These are phyloP conservation scores for Friedmanniomyces simplex DNA, from an alignment of 495 filamentous ascomycete species.

Conservation along the genomic window DNA sequence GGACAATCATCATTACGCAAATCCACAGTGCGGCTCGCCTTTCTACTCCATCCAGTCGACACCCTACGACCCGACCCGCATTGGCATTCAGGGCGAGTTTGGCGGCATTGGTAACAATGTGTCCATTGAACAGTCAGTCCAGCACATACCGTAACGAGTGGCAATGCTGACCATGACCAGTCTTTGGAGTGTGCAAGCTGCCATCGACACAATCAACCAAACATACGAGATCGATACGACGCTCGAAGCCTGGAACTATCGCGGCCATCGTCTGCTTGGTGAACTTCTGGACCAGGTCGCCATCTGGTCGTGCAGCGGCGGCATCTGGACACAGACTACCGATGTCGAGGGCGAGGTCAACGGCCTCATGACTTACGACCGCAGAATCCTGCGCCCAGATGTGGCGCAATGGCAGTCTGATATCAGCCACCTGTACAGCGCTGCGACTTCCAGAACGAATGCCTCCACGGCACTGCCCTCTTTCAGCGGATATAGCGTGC, in stretches of 20 bases:
- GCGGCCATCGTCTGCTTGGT: conserved; percentile 40
- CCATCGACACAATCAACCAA: conserved; percentile 48
- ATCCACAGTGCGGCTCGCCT: conserved; percentile 58
- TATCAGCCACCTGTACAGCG: conserved; percentile 48
- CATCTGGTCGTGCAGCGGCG: conserved; percentile 47
- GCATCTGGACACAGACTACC: conserved; percentile 56
- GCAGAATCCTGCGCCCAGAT: conserved; percentile 43
- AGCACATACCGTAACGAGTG: conserved; percentile 23
- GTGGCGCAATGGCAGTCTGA: conserved; percentile 49
- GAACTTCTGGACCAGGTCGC: conserved; percentile 50
- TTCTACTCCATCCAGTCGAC: conserved; percentile 46
- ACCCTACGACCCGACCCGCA: conserved; percentile 49
- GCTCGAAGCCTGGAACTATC: conserved; percentile 55
- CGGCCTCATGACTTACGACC: conserved; percentile 58
- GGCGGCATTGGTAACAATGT: conserved; percentile 56
- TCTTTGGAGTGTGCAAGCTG: conserved; percentile 47
- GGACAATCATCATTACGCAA: conserved; percentile 63
- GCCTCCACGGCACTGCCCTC: background rate
- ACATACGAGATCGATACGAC: conserved; percentile 54
- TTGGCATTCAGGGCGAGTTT: conserved; percentile 60
- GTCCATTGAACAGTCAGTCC: conserved; percentile 37
- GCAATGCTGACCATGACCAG: background rate
- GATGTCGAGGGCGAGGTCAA: conserved; percentile 70
- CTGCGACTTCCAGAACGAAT: conserved; percentile 30
- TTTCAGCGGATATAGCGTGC: too few species aligned